Evolutionary conservation across 2,329 filamentous ascomycete species (phyloP).

Genomic region (Aspergillus fructus): DNA sequence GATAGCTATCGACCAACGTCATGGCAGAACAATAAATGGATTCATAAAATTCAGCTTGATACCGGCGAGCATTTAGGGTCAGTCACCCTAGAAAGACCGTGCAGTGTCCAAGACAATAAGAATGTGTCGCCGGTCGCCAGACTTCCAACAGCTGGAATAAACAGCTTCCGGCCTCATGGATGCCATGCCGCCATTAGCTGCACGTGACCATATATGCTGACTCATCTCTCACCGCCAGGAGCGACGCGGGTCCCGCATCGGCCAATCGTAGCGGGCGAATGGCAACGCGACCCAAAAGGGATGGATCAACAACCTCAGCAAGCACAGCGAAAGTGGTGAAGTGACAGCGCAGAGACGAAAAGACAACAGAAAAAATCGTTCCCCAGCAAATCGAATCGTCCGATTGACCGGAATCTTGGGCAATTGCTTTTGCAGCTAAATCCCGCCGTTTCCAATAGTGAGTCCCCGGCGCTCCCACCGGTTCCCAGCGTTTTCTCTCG

Average conservation of each 20-base stretch:
- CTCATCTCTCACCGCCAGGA: conserved; percentile 25
- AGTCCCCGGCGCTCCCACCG: conserved; percentile 15
- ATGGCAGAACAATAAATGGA: background rate
- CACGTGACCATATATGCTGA: conserved; percentile 19
- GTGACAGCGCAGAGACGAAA: conserved; percentile 38
- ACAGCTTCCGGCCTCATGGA: background rate
- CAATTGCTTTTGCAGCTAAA: conserved; percentile 13
- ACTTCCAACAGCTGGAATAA: background rate
- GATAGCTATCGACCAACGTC: background rate
- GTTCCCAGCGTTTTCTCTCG: conserved; percentile 14
- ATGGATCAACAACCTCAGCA: conserved; percentile 31
- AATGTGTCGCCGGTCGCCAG: background rate
- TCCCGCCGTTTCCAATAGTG: conserved; percentile 13
- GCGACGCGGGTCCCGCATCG: conserved; percentile 5
- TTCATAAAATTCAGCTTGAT: background rate
- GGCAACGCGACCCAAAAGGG: conserved; percentile 38
- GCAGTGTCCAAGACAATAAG: background rate
- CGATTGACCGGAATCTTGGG: conserved; percentile 29
- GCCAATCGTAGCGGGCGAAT: conserved; percentile 28
- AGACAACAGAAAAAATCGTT: conserved; percentile 21
- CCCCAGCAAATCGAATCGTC: conserved; percentile 45
- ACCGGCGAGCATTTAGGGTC: background rate
- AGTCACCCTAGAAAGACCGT: background rate
- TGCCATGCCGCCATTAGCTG: conserved; percentile 12
- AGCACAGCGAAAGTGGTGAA: conserved; percentile 11